Percentiles rank a stretch among this genome's conserved stretches.
These are phyloP conservation scores for Botrytis aclada DNA, from an alignment of 2,329 filamentous ascomycete species.

Conservation along the genomic window DNA sequence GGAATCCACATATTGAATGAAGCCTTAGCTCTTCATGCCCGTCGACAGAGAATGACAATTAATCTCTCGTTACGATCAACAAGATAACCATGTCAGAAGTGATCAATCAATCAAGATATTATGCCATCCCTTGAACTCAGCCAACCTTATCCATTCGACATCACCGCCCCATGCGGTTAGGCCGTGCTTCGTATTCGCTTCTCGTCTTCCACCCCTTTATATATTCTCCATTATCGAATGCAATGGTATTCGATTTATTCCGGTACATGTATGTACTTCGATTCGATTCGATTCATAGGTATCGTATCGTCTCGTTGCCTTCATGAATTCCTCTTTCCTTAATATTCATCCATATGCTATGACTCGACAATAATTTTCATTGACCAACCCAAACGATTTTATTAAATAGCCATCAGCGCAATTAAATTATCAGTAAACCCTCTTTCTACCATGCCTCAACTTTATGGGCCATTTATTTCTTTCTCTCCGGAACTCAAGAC, in stretches of 20 bases:
- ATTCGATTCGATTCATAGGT: background rate
- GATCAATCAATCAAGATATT: background rate
- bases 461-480: background rate
- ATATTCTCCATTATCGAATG: background rate
- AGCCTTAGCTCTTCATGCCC: background rate
- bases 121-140: background rate
- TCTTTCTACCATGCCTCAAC: background rate
- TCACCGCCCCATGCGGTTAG: background rate
- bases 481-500: background rate
- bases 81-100: background rate
- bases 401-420: background rate
- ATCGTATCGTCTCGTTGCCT: background rate
- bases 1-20: background rate
- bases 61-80: background rate
- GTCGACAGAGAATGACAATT: background rate
- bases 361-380: background rate
- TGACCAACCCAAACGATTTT: background rate
- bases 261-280: background rate
- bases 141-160: background rate
- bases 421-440: background rate
- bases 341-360: background rate
- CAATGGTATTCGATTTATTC: background rate
- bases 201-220: background rate
- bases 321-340: background rate
- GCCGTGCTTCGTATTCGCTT: background rate